These are phyloP conservation scores for Wallacemonas sp. DNA, from an alignment of 208 protist species.

Conservation along the genomic window DNA sequence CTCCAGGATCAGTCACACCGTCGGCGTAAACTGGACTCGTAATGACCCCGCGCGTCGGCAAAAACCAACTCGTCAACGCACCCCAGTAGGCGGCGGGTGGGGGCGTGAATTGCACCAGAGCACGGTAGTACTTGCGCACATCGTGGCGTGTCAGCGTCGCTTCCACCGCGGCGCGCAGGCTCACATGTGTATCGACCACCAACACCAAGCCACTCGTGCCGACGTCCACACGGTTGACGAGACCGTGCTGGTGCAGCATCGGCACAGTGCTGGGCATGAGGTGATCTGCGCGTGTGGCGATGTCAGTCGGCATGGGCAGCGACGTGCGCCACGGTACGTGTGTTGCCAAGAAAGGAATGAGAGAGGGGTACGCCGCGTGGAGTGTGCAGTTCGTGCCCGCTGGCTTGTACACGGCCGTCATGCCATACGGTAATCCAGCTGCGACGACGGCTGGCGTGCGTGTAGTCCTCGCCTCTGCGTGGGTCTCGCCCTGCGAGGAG, in stretches of 20 bases:
- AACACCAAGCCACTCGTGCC: slow-evolving; percentile 80
- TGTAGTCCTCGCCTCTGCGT: background rate
- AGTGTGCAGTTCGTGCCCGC: slow-evolving; percentile 59
- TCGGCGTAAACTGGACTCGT: slow-evolving; percentile 35
- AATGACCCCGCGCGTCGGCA: slow-evolving; percentile 34
- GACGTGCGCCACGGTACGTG: slow-evolving; percentile 52
- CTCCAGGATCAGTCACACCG: slow-evolving; percentile 16
- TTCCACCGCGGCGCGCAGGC: slow-evolving; percentile 28
- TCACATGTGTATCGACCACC: slow-evolving; percentile 24
- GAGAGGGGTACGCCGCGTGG: slow-evolving; percentile 47
- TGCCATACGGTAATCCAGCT: slow-evolving; percentile 46
- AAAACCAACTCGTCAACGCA: slow-evolving; percentile 39
- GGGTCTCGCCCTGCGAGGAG: too few species aligned
- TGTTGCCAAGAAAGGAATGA: slow-evolving; percentile 38
- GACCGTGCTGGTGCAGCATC: slow-evolving; percentile 62
- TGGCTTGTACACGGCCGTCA: slow-evolving; percentile 69
- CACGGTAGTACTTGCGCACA: slow-evolving; percentile 63
- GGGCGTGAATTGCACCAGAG: slow-evolving; percentile 38
- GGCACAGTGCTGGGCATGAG: slow-evolving; percentile 19
- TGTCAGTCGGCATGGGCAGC: too few species aligned
- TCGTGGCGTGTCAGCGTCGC: slow-evolving; percentile 40
- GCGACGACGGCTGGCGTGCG: slow-evolving; percentile 21
- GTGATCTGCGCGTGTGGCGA: background rate
- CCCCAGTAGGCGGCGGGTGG: slow-evolving; percentile 18
- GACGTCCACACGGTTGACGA: slow-evolving; percentile 85